Percentiles rank a stretch among this genome's conserved stretches.
Evolutionary conservation across 805 yeast genomes (phyloP).

Genomic region (Pichia pseudocactophila): DNA sequence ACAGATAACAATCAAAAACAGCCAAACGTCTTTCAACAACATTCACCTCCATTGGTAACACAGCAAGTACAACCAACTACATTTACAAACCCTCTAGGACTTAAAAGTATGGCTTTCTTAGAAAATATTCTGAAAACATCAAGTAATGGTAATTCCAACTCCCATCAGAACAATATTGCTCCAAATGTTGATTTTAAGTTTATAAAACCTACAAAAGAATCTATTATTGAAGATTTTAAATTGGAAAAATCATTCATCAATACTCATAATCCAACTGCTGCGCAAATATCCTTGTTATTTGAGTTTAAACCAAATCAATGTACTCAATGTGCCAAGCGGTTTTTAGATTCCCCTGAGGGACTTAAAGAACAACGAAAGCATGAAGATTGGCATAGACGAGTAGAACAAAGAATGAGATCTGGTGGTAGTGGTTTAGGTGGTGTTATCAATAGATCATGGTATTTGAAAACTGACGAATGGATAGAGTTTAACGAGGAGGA

Average conservation of each 20-base stretch:
- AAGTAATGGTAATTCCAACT: neutral
- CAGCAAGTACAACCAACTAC: neutral
- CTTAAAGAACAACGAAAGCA: constrained; percentile 50
- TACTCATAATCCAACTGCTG: constrained; percentile 28
- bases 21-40: neutral
- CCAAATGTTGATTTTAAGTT: constrained; percentile 18
- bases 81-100: constrained; percentile 11
- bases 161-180: constrained; percentile 2
- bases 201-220: constrained; percentile 14
- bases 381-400: constrained; percentile 93
- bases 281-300: constrained; percentile 36
- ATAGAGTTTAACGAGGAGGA: constrained; percentile 63
- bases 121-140: constrained; percentile 15
- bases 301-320: constrained; percentile 71
- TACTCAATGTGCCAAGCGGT: constrained; percentile 83
- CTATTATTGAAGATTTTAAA: constrained; percentile 18
- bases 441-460: constrained; percentile 79
- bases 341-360: constrained; percentile 52
- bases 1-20: neutral
- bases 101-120: constrained; percentile 13
- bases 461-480: constrained; percentile 65
- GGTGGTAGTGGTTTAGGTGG: constrained; percentile 29
- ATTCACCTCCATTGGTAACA: constrained; percentile 2
- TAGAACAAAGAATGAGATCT: constrained; percentile 60
- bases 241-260: constrained; percentile 31